Base-by-base conservation (phyloP, 164 flowering plant genomes). In the Taxillus chinensis region DNA sequence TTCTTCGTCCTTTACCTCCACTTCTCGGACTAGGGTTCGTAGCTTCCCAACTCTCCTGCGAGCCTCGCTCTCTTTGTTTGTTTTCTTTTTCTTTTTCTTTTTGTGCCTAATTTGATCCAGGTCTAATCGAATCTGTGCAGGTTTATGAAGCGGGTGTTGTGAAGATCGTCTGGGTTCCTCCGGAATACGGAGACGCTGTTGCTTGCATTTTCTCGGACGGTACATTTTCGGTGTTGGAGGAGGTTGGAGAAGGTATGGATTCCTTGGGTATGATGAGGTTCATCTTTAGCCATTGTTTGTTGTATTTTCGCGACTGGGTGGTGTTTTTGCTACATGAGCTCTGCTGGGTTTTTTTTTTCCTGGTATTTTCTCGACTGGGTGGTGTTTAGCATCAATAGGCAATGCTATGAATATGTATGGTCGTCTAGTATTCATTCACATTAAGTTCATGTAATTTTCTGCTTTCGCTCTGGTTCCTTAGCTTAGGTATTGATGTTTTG, bases 131-230 rank as follows among this genome's bases (percentile, higher is more conserved):
- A 27, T 59, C 13, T 27, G 59, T 62, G 63, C 67, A 90, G 97
- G 91, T 73, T 8, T 68, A 74, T 41, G 89, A 82, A 15, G 67
- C 62, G 14, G 64, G 78, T 53, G 71, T 93, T 55, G 46, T 69
- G 45, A 93, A 89, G 67, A 68, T 90, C 58, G 81, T 81, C 39
- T 93, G 97, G 99, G 76, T 78, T 48, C 97, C 96, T 60, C 93
- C 96, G 11, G 95, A 87, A 55, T 87, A 74, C 63, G 99, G 97
- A 12, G 96, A 93, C 75, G 91, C 89, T 3, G 74, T 93, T 62
- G 97, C 93, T 5, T 90, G 96, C 71, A 69, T 87, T 71, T 78
- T 69, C 41, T 61, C 41, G 5, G 95, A 91, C 73, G 99, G 99
- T 53, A 69, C 70, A 60, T 69, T 84, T 46, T 87, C 89, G 2